phyloP scores from a whole-genome alignment of 2,329 filamentous ascomycete genomes.

The Colletotrichum cuscutae region DNA sequence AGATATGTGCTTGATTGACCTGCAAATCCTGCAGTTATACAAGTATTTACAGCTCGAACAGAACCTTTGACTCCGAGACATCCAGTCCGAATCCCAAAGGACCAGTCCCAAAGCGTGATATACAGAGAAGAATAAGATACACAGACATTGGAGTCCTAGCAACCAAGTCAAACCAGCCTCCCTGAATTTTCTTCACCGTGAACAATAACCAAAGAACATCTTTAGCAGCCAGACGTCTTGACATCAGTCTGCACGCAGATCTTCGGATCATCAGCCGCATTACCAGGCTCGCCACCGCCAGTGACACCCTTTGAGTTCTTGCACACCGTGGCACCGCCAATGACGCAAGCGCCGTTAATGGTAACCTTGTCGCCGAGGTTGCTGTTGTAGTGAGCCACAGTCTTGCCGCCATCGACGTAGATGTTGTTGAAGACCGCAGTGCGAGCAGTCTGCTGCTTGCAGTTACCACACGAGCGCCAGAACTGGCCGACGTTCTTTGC shows the following conservation, averaged over 20 bases:
- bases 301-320: constrained; percentile 46
- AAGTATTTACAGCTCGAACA: constrained; percentile 18
- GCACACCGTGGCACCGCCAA: constrained; percentile 23
- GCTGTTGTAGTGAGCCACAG: constrained; percentile 44
- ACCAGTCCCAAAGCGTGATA: not conserved
- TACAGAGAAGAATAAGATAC: not conserved
- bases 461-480: constrained; percentile 58
- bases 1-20: constrained; percentile 19
- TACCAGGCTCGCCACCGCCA: constrained; percentile 46
- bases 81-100: not conserved
- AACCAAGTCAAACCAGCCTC: not conserved
- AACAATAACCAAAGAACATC: not conserved
- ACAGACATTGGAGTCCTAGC: too few species aligned
- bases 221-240: constrained; percentile 30
- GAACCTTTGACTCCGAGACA: not conserved
- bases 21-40: not conserved
- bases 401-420: constrained; percentile 48
- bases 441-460: constrained; percentile 34
- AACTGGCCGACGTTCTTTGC: constrained; percentile 53
- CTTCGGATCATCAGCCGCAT: constrained; percentile 14
- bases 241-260: constrained; percentile 17
- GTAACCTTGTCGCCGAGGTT: constrained; percentile 42
- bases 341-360: constrained; percentile 32
- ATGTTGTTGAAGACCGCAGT: constrained; percentile 41
- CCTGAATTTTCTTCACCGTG: not conserved